Base-by-base conservation (phyloP, 768 basidiomycete genomes). In the Rhodotorula sphaerocarpa region DNA sequence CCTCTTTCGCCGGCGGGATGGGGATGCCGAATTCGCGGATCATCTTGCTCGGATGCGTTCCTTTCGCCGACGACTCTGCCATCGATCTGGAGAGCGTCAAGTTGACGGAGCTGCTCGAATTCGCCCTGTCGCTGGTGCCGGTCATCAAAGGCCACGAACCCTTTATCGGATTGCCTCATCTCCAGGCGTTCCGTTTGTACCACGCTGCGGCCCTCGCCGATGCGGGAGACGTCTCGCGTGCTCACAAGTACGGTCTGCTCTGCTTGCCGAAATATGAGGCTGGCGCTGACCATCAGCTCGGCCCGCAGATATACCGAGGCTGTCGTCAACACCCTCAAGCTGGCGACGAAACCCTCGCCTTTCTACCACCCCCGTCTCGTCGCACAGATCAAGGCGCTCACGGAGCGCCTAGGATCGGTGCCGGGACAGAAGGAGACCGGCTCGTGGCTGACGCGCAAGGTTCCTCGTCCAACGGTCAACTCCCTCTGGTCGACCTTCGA, bases 401-500 rank as follows among this genome's bases (percentile, higher is more conserved):
- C 82, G 5, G 87, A 93, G 70, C 84, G 90, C 33, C 80, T 96
- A 28, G 71, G 70, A 5, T 71, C 74, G 0, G 62, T 63, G 0
- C 54, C 61, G 0, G 59, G 70, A 33, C 77, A 82, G 43, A 88
- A 90, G 72, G 90, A 88, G 75, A 78, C 82, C 3, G 81, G 80
- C 16, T 89, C 88, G 0, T 95, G 90, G 90, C 89, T 90, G 59
- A 79, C 83, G 18, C 80, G 83, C n/a, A 91, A 89, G 74, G 79
- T 92, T 66, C 80, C 84, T 41, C 90, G 92, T 71, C 91, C 95
- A 4, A 93, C 88, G 63, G 80, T 97, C 50, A 91, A 96, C 74
- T 85, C 84, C 39, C 83, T 97, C 52, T 87, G 91, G 31, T 86
- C 84, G 47, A 96, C 91, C 86, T 79, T 97, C 30, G 93, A 90